Base-by-base conservation (phyloP, 441 rosid genomes). In the Erodium trifolium region DNA sequence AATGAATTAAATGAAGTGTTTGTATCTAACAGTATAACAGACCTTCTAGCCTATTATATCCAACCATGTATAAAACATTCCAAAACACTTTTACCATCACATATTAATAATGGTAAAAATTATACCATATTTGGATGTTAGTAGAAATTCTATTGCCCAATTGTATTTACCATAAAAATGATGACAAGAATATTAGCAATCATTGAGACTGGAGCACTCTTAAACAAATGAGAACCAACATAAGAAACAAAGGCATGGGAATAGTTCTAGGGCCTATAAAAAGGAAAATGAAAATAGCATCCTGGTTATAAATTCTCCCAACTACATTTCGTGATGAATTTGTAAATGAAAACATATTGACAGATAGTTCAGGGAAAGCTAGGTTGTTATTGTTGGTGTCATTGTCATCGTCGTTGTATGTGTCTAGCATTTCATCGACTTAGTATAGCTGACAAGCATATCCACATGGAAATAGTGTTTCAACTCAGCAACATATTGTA, bases 31-130 rank as follows among this genome's bases (percentile, higher is more conserved):
- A 72, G 62, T 14, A 17, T 43, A 65, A 16, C 11, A 35, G 31
- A 41, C 72, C 4, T 23, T 62, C 67, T 13, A 37, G 47, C 16
- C 13, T 65, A 37, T 37, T 37, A 14, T 2, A 37, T 65, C 9
- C 67, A 65, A 65, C 19, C 67, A 34, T 37, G 67, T n/a, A 37
- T 2, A 34, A 34, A 65, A 14, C 13, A 16, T 18, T 18, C 13
- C 65, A 60, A 65, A 7, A 34, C 17, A 47, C 27, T 34, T 19
- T 43, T 35, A 66, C 34, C 68, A 49, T 69, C 41, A 60, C 65
- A 18, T 23, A 67, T 37, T 16, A 51, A 71, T 31, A 72, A 72
- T 65, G 59, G 55, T 76, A 53, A 68, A 68, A 11, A 14, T 16
- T 62, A 11, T 9, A 27, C 37, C 39, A 12, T 29, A 29, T 63